Percentiles rank a stretch among this genome's conserved stretches.
Evolutionary conservation across 495 filamentous ascomycete genomes (phyloP).

Genomic region (Aspergillus bridgeri): DNA sequence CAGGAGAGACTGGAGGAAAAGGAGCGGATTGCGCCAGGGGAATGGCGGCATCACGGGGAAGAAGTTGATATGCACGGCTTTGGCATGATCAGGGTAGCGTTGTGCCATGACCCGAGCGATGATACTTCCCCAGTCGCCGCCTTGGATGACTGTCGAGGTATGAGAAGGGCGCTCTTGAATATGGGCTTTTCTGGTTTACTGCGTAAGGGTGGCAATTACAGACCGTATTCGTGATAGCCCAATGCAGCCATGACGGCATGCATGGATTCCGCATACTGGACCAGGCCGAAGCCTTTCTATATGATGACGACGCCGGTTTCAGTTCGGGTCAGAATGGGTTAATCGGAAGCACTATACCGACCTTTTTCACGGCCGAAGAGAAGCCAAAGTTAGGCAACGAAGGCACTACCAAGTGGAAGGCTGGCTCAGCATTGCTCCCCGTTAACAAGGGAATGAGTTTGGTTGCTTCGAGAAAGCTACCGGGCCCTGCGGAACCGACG

Average conservation of each 20-base stretch:
- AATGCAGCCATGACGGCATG: slow-evolving; percentile 43
- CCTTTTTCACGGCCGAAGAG: slow-evolving; percentile 50
- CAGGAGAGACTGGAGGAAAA: slow-evolving; percentile 30
- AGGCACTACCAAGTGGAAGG: slow-evolving; percentile 68
- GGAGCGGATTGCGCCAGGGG: slow-evolving; percentile 32
- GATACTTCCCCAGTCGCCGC: slow-evolving; percentile 49
- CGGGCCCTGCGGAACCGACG: slow-evolving; percentile 49
- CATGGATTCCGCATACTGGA: slow-evolving; percentile 42
- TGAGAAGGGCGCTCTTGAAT: slow-evolving; percentile 6
- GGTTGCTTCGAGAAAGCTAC: slow-evolving; percentile 64
- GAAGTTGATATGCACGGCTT: slow-evolving; percentile 47
- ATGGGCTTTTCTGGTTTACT: neutral
- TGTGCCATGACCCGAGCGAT: slow-evolving; percentile 40
- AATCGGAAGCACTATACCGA: slow-evolving; percentile 8
- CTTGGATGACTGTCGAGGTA: slow-evolving; percentile 39
- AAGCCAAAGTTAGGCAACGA: slow-evolving; percentile 74
- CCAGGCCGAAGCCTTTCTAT: slow-evolving; percentile 38
- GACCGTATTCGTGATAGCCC: slow-evolving; percentile 44
- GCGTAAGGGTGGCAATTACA: neutral
- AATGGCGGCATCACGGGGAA: slow-evolving; percentile 30
- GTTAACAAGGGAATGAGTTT: slow-evolving; percentile 60
- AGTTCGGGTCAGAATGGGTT: neutral
- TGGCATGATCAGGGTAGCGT: slow-evolving; percentile 36
- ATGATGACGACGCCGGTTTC: neutral
- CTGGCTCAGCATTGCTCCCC: slow-evolving; percentile 39